These are phyloP conservation scores for Chrysanthemum seticuspe DNA, from an alignment of 129 eudicot genomes.

Conservation along the genomic window DNA sequence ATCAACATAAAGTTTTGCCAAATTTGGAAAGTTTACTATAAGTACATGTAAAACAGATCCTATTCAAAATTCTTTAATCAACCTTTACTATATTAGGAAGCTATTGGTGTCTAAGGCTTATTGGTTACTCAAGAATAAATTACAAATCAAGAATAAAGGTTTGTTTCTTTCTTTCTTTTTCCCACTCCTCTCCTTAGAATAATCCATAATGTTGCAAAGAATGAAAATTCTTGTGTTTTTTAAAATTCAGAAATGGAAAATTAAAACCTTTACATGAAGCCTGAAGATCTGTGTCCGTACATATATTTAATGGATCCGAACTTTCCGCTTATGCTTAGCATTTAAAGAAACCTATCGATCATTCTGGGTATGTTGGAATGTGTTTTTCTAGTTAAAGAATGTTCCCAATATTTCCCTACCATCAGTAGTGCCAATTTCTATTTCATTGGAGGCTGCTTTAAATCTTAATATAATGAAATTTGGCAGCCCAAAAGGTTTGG, in stretches of 20 bases:
- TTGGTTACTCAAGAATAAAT: constrained; percentile 35
- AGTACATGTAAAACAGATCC: constrained; percentile 34
- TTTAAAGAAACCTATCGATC: constrained; percentile 22
- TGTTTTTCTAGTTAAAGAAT: constrained; percentile 26
- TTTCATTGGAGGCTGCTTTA: constrained; percentile 34
- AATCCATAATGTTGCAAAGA: constrained; percentile 25
- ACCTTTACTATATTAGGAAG: constrained; percentile 21
- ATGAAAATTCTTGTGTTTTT: constrained; percentile 13
- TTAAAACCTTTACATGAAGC: constrained; percentile 13
- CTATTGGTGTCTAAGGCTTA: constrained; percentile 29
- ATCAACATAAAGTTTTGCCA: constrained; percentile 33
- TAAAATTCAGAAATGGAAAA: neutral
- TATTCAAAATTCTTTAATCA: constrained; percentile 26
- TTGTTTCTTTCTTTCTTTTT: constrained; percentile 14
- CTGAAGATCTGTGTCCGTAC: constrained; percentile 16
- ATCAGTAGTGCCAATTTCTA: constrained; percentile 33
- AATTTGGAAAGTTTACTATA: constrained; percentile 20
- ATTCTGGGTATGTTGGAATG: constrained; percentile 14
- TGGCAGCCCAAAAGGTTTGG: constrained; percentile 10
- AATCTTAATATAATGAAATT: constrained; percentile 24
- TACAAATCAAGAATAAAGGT: constrained; percentile 31
- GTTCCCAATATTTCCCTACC: constrained; percentile 34
- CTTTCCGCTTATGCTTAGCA: constrained; percentile 23
- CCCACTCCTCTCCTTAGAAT: constrained; percentile 24
- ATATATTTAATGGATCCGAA: constrained; percentile 17